A percentile compares a stretch with the other conserved stretches of the same genome.
Conservation (phyloP, 176 grass and related monocot species). For the Echinochloa phyllopogon region DNA sequence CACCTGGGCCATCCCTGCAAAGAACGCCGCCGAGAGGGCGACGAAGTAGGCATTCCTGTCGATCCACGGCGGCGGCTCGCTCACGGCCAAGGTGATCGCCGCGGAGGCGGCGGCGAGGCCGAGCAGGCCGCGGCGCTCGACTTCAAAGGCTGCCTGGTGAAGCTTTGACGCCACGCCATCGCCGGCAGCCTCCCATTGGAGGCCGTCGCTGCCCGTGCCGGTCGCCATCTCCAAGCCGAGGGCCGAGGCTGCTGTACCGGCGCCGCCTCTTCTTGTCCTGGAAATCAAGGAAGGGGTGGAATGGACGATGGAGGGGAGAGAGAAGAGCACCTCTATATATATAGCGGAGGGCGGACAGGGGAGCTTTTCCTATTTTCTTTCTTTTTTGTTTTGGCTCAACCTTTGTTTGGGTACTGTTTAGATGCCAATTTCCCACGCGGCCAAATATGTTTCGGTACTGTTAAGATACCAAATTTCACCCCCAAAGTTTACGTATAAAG, state of each 20-base stretch:
- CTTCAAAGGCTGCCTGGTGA: background rate
- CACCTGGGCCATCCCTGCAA: background rate
- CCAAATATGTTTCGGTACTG: too few species aligned
- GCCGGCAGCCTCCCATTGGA: background rate
- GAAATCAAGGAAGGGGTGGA: too few species aligned
- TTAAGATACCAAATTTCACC: too few species aligned
- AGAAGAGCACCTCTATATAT: too few species aligned
- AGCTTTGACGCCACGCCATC: background rate
- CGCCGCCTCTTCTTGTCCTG: too few species aligned
- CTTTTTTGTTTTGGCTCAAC: too few species aligned
- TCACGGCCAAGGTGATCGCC: conserved; percentile 43
- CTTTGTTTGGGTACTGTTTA: too few species aligned
- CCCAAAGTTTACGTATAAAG: too few species aligned
- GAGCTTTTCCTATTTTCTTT: too few species aligned
- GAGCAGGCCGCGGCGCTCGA: background rate
- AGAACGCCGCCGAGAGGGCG: background rate
- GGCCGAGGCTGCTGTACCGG: background rate
- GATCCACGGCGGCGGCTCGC: conserved; percentile 37
- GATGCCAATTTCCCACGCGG: too few species aligned
- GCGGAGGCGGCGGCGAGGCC: conserved; percentile 14
- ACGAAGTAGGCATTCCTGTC: background rate
- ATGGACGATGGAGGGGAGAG: too few species aligned
- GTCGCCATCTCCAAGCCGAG: background rate
- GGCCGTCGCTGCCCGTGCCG: background rate
- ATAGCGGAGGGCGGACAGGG: too few species aligned